These are phyloP conservation scores for Trichoderma brevicompactum DNA, from an alignment of 2,329 filamentous ascomycete genomes.

Conservation along the genomic window DNA sequence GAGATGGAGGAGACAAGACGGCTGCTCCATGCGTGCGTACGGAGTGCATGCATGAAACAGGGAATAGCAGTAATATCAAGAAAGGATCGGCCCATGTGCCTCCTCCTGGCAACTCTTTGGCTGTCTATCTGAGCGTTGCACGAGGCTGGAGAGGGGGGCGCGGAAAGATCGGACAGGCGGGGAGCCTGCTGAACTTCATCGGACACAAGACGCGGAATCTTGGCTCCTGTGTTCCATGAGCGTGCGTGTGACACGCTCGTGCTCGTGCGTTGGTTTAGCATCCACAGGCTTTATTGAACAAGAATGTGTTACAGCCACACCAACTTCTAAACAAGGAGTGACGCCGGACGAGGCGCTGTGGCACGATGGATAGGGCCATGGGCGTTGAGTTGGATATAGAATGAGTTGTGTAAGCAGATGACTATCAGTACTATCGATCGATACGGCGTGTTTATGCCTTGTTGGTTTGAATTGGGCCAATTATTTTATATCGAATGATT, in stretches of 20 bases:
- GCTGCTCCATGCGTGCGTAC: not conserved
- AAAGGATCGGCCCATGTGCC: not conserved
- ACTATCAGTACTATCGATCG: too few species aligned
- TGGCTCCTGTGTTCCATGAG: constrained; percentile 22
- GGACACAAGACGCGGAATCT: constrained; percentile 29
- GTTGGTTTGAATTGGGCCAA: too few species aligned
- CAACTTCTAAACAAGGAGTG: not conserved
- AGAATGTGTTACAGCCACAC: constrained; percentile 19
- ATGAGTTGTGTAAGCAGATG: not conserved
- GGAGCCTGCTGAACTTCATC: constrained; percentile 30
- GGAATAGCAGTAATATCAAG: not conserved
- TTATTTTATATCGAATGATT: too few species aligned
- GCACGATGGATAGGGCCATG: not conserved
- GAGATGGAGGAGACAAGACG: constrained; percentile 21
- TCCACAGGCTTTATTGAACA: constrained; percentile 19
- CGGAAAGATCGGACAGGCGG: constrained; percentile 28
- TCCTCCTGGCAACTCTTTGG: not conserved
- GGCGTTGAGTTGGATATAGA: not conserved
- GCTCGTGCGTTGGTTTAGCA: constrained; percentile 1
- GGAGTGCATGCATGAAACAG: constrained; percentile 17
- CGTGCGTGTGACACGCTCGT: constrained; percentile 6
- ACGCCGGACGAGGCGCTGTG: constrained; percentile 1
- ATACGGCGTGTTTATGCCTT: too few species aligned
- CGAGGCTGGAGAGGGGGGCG: constrained; percentile 23
- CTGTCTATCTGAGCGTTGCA: not conserved